These are phyloP conservation scores for Senna tora DNA, from an alignment of 306 rosid genomes.

Conservation along the genomic window DNA sequence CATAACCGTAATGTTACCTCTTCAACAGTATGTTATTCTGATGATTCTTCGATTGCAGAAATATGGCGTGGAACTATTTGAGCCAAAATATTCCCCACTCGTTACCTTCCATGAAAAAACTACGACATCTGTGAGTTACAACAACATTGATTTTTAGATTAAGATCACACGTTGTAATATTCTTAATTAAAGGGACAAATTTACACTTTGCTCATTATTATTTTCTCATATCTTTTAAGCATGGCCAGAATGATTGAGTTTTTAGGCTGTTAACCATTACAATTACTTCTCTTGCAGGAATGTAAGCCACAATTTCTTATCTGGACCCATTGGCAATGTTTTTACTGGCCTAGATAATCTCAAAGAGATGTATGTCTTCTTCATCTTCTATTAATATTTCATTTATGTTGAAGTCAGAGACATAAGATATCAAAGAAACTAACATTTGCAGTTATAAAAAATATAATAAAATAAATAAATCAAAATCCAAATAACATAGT, in stretches of 20 bases:
- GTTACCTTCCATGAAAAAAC: constrained; percentile 61
- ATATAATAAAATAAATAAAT: background rate
- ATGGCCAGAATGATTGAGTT: constrained; percentile 12
- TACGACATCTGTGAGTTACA: constrained; percentile 76
- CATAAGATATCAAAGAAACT: constrained; percentile 7
- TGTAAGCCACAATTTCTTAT: constrained; percentile 80
- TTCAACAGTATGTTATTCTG: constrained; percentile 25
- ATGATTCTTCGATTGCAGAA: constrained; percentile 54
- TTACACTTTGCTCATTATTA: constrained; percentile 16
- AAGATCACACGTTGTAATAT: constrained; percentile 14
- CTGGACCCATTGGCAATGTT: constrained; percentile 84
- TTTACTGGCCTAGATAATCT: constrained; percentile 73
- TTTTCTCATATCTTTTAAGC: constrained; percentile 2
- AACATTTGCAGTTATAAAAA: background rate
- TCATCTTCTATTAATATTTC: constrained; percentile 28
- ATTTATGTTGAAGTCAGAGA: constrained; percentile 32
- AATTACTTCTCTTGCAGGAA: constrained; percentile 60
- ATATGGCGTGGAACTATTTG: constrained; percentile 78
- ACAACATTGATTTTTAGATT: constrained; percentile 26
- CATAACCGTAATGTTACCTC: constrained; percentile 3
- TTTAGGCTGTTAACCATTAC: constrained; percentile 29
- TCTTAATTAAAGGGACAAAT: constrained; percentile 2
- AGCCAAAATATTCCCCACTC: constrained; percentile 66
- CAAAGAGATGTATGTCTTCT: constrained; percentile 74
- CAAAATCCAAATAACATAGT: background rate